Evolutionary conservation across 345 rosid species (phyloP), one percentile per base, ranked within the genome.

Genomic region (Camelina hispida): DNA sequence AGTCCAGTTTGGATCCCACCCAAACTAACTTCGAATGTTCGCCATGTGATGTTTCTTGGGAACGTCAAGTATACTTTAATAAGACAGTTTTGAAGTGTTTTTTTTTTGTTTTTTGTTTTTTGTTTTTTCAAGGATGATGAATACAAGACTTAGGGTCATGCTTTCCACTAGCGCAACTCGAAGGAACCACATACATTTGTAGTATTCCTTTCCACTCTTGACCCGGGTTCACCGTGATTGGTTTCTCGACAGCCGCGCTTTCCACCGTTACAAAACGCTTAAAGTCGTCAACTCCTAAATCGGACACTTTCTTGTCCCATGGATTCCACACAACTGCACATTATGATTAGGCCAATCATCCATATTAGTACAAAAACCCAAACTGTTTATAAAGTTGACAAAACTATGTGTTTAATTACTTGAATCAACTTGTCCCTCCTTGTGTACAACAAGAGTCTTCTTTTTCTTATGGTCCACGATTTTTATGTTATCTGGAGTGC

Each of bases 401-500:
- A 34, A 57, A 17, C 6, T 6, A 7, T 17, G 42, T 59, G 38
- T 63, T 60, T 52, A 22, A 2, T 85, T 79, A 89, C 98, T 96
- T 62, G 97, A 91, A 85, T 92, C 97, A 25, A 91, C 91, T 80
- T 92, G 91, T 63, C 99, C 99, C 76, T 95, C 93, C 83, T 95
- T 95, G 79, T 91, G 89, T 58, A 95, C 57, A n/a, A 92, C 93
- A 68, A 92, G 83, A 23, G 99, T 95, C 84, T 87, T 87, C 87
- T 90, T 90, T 85, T 87, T 90, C 80, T 89, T 96, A 28, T 85
- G 93, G 83, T 95, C 99, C 75, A 92, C 82, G 80, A 95, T 89
- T 35, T 87, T 93, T 58, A 89, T 84, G 63, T 86, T 84, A 28
- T 93, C 76, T 47, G 97, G 93, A 54, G 93, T 87, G 51, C 86